Evolutionary conservation across 2,329 filamentous ascomycete species (phyloP).

Genomic region (Fusarium xyrophilum): DNA sequence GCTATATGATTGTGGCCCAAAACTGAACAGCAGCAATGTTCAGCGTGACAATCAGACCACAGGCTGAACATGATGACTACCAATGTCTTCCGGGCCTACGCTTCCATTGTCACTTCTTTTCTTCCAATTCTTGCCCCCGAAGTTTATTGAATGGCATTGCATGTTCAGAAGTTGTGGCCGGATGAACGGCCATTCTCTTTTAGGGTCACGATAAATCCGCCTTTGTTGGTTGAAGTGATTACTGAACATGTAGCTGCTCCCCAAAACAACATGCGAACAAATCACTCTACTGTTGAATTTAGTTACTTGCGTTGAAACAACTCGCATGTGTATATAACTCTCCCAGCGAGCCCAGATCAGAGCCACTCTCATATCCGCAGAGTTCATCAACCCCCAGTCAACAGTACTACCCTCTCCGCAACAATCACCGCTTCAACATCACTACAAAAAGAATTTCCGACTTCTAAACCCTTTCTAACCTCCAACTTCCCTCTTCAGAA

Average conservation of each 20-base stretch:
- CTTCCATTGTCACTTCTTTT: rapidly evolving
- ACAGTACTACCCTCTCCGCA: neutral
- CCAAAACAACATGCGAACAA: neutral
- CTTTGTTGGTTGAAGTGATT: neutral
- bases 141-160: rapidly evolving
- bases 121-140: rapidly evolving
- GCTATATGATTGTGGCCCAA: no score
- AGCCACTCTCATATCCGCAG: neutral
- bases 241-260: neutral
- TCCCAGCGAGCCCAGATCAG: neutral
- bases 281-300: rapidly evolving
- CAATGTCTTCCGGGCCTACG: neutral
- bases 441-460: neutral
- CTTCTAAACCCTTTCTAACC: no score
- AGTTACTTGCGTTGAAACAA: rapidly evolving
- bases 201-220: rapidly evolving
- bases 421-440: neutral
- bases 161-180: neutral
- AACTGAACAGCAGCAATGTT: neutral
- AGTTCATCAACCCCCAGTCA: neutral
- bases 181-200: neutral
- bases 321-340: neutral
- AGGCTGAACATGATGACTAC: neutral
- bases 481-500: rapidly evolving
- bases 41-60: neutral